A percentile compares a stretch with the other conserved stretches of the same genome.
These are phyloP conservation scores for Picea glauca DNA, from an alignment of 75 land plant genomes.

Conservation along the genomic window DNA sequence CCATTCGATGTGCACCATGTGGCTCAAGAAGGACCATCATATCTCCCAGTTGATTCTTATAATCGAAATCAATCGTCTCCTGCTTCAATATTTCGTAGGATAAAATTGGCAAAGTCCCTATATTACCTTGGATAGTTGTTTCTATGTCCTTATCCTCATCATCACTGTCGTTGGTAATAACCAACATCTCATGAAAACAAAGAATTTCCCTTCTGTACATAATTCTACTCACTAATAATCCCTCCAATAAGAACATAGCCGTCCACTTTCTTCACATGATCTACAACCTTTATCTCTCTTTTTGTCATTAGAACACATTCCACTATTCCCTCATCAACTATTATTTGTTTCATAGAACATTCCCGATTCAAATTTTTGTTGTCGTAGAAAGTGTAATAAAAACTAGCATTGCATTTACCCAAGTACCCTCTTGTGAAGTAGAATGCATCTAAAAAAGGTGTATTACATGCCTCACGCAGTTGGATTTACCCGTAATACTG, in stretches of 20 bases:
- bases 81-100: slow-evolving; percentile 6
- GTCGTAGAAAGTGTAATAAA: too few relatives aligned
- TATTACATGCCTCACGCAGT: too few relatives aligned
- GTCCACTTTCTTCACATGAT: neutral
- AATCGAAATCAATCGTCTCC: slow-evolving; percentile 22
- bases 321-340: neutral
- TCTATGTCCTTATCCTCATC: neutral
- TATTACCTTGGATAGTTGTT: neutral
- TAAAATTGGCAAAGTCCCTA: neutral
- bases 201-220: neutral
- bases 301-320: neutral
- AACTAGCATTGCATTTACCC: too few relatives aligned
- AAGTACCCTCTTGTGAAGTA: too few relatives aligned
- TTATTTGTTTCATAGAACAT: too few relatives aligned
- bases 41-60: slow-evolving; percentile 22
- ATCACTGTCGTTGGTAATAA: neutral
- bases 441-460: too few relatives aligned
- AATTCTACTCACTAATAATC: neutral
- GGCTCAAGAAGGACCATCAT: too few relatives aligned
- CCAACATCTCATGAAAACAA: neutral
- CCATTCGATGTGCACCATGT: too few relatives aligned
- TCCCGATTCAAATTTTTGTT: too few relatives aligned
- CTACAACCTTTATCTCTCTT: neutral
- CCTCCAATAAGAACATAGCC: neutral
- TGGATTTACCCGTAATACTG: too few relatives aligned